Evolutionary conservation across 192 early-diverging fungal genomes (phyloP).

Genomic region (Entomortierella beljakovae): DNA sequence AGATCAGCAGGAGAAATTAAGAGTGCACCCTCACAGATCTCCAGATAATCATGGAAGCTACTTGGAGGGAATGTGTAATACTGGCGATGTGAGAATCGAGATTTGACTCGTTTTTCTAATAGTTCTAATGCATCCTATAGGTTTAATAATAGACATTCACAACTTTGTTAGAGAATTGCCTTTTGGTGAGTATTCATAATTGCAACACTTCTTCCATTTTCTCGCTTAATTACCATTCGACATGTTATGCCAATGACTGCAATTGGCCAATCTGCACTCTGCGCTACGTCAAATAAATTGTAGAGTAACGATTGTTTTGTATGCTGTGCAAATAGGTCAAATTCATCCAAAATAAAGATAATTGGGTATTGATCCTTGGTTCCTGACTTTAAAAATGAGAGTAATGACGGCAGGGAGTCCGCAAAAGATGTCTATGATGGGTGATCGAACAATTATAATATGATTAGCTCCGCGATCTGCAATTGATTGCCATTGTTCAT

Average conservation of each 20-base stretch:
- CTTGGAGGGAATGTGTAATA: slow-evolving; percentile 75
- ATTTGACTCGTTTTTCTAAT: slow-evolving; percentile 95
- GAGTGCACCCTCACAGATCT: slow-evolving; percentile 67
- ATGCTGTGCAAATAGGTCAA: slow-evolving; percentile 92
- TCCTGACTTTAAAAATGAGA: slow-evolving; percentile 72
- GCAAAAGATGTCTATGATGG: slow-evolving; percentile 71
- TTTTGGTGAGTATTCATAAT: too few species aligned
- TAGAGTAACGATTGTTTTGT: slow-evolving; percentile 95
- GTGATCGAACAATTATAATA: slow-evolving; percentile 17
- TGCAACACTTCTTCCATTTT: too few species aligned
- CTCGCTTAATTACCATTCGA: slow-evolving; percentile 60
- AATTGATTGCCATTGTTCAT: too few species aligned
- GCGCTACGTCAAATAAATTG: slow-evolving; percentile 92
- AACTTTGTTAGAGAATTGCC: too few species aligned
- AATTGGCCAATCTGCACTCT: slow-evolving; percentile 85
- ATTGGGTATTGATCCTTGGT: slow-evolving; percentile 68
- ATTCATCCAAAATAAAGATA: slow-evolving; percentile 92
- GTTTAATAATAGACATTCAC: too few species aligned
- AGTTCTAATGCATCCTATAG: slow-evolving; percentile 85
- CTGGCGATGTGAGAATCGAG: slow-evolving; percentile 90
- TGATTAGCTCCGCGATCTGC: too few species aligned
- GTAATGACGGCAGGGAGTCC: slow-evolving; percentile 73
- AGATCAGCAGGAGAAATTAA: slow-evolving; percentile 33
- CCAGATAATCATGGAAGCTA: slow-evolving; percentile 66
- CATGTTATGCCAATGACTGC: slow-evolving; percentile 89